Base-by-base conservation (phyloP, 139 green algal species). In the Chlorella sp. region DNA sequence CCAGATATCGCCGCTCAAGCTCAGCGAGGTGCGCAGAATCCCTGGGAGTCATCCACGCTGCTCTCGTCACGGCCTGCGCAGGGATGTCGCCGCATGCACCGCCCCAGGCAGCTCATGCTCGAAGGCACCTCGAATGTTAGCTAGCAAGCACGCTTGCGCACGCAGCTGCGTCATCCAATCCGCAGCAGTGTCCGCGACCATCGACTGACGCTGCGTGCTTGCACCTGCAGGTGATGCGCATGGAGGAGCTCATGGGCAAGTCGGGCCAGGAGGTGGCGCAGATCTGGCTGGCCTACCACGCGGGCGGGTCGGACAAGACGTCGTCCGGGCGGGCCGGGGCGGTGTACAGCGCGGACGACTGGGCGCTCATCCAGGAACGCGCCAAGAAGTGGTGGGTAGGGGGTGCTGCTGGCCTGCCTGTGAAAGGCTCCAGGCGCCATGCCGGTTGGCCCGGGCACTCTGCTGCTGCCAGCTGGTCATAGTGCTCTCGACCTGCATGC, bases 361-460 rank as follows among this genome's bases (percentile, higher is more conserved):
- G 74, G 24, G 4, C 27, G 4, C 50, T 59, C 5, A 68, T 80
- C 1, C 31, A 35, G 0, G 49, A 72, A 3, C 65, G 74, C 1
- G 73, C 69, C 1, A 80, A 77, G 55, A 74, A 83, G 32, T 73
- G 74, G 74, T 78, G 34, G 55, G 24, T 64, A 30, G 24, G 20
- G 20, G 35, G 61, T 42, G 35, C 61, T 67, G 61, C 61, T 42
- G 29, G 5, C 27, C 30, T 67, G 5, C 29, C 29, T 67, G 61
- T 4, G 4, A 63, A n/a, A n/a, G 17, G 14, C 17, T n/a, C 23
- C 26, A 22, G 55, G 17, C 55, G 27, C 23, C 55, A 63, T 29
- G 17, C 14, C 6, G 27, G 17, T 31, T 6, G 3, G 4, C 23
- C 23, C 4, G 4, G 26, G 23, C 23, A n/a, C 14, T 6, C 14